Conservation (phyloP, 2,329 filamentous ascomycete genomes). For the Ophiostoma populinum region DNA sequence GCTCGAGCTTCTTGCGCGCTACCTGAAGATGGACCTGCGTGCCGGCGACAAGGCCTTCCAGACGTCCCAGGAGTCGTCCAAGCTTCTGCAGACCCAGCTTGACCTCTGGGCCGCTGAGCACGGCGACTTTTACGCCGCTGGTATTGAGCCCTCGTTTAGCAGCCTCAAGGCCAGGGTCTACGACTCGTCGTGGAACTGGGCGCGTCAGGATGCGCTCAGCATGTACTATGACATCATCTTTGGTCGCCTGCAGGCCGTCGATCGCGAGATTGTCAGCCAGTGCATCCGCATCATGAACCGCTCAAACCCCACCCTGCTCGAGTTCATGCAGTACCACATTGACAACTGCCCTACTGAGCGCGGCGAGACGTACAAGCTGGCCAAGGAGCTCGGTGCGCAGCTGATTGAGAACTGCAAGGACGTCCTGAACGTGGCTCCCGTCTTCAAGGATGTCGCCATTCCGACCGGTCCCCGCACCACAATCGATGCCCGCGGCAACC, state of each 20-base stretch:
- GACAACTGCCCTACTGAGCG: constrained; percentile 95
- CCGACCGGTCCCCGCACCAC: constrained; percentile 85
- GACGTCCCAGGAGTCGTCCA: constrained; percentile 67
- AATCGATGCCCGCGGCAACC: constrained; percentile 81
- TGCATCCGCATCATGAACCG: constrained; percentile 99
- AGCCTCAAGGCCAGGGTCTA: constrained; percentile 88
- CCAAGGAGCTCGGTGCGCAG: constrained; percentile 81
- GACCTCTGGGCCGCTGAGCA: constrained; percentile 93
- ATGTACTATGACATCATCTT: constrained; percentile 99
- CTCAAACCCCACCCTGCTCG: constrained; percentile 83
- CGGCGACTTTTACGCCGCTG: constrained; percentile 86
- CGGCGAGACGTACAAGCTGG: constrained; percentile 94
- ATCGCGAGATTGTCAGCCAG: constrained; percentile 94
- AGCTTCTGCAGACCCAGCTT: constrained; percentile 77
- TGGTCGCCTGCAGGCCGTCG: constrained; percentile 76
- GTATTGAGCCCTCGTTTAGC: constrained; percentile 89
- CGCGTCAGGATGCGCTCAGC: constrained; percentile 84
- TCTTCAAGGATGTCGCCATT: constrained; percentile 89
- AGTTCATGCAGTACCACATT: constrained; percentile 99
- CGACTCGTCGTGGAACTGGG: constrained; percentile 99
- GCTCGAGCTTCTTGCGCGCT: constrained; percentile 82
- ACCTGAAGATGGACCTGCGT: constrained; percentile 91
- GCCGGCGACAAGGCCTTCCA: constrained; percentile 92
- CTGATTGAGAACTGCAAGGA: constrained; percentile 97
- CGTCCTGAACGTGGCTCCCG: constrained; percentile 63